Base-by-base conservation (phyloP, 2,329 filamentous ascomycete species). In the Penicillium hordei region DNA sequence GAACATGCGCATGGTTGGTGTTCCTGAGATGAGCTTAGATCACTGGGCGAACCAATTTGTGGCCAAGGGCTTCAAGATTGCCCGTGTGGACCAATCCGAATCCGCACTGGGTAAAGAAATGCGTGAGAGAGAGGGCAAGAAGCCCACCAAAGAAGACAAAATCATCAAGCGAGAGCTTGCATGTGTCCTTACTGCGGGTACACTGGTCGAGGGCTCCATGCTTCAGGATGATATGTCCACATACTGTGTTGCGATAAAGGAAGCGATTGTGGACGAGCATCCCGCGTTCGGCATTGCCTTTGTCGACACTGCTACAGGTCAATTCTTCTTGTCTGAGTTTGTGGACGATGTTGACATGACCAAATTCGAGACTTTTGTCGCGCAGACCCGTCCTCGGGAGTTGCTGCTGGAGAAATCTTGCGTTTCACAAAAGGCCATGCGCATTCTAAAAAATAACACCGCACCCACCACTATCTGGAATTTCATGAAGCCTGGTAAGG, bases 1-100 rank as follows among this genome's bases (percentile, higher is more conserved):
- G 73, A 99, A 99, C 73, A 99, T 99, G 94, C 90, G 93, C 65
- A 99, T 99, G 94, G 94, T 97, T 2, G 94, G 94, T 60, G 94
- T 99, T 0, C 94, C 94, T 0, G 94, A 99, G 74, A 90, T 91
- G 70, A 96, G 92, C 13, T 81, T 99, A n/a, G 91, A 94, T 69
- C 88, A 94, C 73, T 99, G 94, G 94, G 92, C 94, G 56, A 96
- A 95, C 68, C 94, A 99, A 69, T 99, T 99, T 68, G 93, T 99
- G 40, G 94, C 93, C 58, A 97, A 97, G 74, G 94, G 95, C 34
- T 96, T 87, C 84, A 99, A 99, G 76, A 95, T 99, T 53, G 94
- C 94, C 7, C 84, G 93, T 19, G 94, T 99, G 25, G 94, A 97
- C 72, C 94, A 99, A 73, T 93, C 93, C 82, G 94, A 99, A 77